Conservation (phyloP, 129 eudicot species). For the Lactuca saligna region DNA sequence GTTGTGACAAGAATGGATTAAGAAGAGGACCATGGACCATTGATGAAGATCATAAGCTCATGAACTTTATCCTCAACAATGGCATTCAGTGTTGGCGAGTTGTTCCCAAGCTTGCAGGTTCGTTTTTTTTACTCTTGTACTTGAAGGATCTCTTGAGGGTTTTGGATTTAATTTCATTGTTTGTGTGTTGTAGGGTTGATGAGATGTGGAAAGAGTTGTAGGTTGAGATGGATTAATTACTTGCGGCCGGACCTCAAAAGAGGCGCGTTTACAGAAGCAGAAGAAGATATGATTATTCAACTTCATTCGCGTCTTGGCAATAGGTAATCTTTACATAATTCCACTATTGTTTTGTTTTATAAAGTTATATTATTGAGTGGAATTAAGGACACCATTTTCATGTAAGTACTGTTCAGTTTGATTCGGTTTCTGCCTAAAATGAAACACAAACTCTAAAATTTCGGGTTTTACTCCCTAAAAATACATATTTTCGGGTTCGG, state of each 20-base stretch:
- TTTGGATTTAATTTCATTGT: not conserved
- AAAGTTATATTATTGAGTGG: not conserved
- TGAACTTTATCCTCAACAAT: slow-evolving; percentile 75
- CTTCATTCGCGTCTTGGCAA: slow-evolving; percentile 84
- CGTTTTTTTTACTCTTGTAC: not conserved
- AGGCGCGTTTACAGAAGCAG: slow-evolving; percentile 69
- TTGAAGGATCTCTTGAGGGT: not conserved
- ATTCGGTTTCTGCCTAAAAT: not conserved
- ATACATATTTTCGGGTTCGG: not conserved
- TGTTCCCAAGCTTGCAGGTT: slow-evolving; percentile 88
- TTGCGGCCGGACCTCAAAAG: slow-evolving; percentile 81
- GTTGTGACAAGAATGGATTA: slow-evolving; percentile 74
- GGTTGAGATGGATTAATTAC: slow-evolving; percentile 81
- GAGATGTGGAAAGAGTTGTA: slow-evolving; percentile 93
- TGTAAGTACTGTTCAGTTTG: too few species aligned
- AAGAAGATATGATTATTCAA: slow-evolving; percentile 78
- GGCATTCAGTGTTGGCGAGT: slow-evolving; percentile 81
- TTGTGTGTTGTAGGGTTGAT: slow-evolving; percentile 50
- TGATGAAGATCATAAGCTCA: slow-evolving; percentile 81
- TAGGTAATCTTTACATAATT: slow-evolving; percentile 37
- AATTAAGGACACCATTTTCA: not conserved
- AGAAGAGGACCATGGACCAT: slow-evolving; percentile 90
- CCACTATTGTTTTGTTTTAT: too few species aligned
- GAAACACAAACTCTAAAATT: too few species aligned
- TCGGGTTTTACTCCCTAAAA: not conserved